Conservation (phyloP, 2,329 filamentous ascomycete genomes). For the Ophiostoma populinum region DNA sequence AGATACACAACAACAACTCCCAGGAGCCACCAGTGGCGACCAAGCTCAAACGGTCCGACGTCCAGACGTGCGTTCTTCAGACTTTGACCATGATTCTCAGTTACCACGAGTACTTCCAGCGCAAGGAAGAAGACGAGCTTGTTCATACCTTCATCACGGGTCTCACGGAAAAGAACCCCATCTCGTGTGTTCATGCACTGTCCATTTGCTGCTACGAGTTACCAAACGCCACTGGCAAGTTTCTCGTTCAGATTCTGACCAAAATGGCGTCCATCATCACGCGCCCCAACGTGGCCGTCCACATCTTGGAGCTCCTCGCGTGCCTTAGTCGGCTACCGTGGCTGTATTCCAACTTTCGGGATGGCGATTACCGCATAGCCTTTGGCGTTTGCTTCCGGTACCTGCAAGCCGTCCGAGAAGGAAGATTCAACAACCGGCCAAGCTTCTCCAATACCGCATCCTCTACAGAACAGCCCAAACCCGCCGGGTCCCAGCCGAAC, state of each 20-base stretch:
- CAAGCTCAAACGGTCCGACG: conserved; percentile 70
- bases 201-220: conserved; percentile 93
- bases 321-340: conserved; percentile 70
- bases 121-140: conserved; percentile 75
- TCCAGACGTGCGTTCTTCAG: conserved; percentile 78
- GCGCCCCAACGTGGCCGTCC: conserved; percentile 75
- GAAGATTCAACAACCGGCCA: conserved; percentile 29
- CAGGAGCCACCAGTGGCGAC: conserved; percentile 66
- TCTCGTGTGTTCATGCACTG: conserved; percentile 84
- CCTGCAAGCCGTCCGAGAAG: conserved; percentile 70
- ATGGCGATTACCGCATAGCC: conserved; percentile 83
- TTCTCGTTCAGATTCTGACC: conserved; percentile 68
- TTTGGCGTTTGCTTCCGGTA: conserved; percentile 94
- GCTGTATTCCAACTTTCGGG: conserved; percentile 73
- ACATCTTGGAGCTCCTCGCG: conserved; percentile 91
- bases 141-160: conserved; percentile 75
- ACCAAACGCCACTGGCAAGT: conserved; percentile 71
- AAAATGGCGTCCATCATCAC: conserved; percentile 96
- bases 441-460: conserved; percentile 14
- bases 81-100: conserved; percentile 74
- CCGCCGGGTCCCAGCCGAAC: conserved; percentile 9
- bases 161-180: conserved; percentile 74
- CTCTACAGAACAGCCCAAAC: conserved; percentile 15
- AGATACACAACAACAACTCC: conserved; percentile 60
- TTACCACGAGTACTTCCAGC: conserved; percentile 73